Evolutionary conservation across 768 basidiomycete species (phyloP), one percentile per base, ranked within the genome.

Genomic region (Asterophora lycoperdoides): DNA sequence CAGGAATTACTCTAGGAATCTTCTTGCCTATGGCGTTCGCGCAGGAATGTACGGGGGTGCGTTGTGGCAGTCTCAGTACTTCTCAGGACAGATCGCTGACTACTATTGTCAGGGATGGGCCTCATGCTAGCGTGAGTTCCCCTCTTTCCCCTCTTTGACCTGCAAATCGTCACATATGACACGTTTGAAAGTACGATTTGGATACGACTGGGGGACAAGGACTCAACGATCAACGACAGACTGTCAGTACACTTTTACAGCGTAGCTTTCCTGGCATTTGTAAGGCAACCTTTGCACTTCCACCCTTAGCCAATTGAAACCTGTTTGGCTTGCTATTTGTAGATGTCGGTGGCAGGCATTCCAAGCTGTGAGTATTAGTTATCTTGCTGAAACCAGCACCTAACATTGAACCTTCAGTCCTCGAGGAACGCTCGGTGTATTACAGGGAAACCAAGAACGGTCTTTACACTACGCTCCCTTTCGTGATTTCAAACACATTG

Each of bases 331-430:
- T 49, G 30, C 38, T 9, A 18, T 29, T 3, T 39, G 0, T 46
- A 74, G 73, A 80, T 81, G 78, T 74, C 74, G 11, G 80, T 83
- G 3, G 79, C 80, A 18, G 80, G 80, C 15, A 81, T 83, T 34
- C 81, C 80, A 2, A 60, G 73, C 20, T 81, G 72, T 73, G 52
- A 36, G 68, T 55, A 3, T 18, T 35, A 17, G 9, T 15, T 8
- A 15, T 10, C 15, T 20, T 23, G 4, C 23, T 11, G 15, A 8
- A 14, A 4, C 23, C 18, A 9, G n/a, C 17, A 3, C 35, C 26
- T 11, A 36, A 19, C 39, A 11, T n/a, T 4, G 11, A 19, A 13
- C 4, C 33, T n/a, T n/a, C 54, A 74, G 73, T 78, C 61, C 67
- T 83, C 17, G 80, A 83, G 56, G 79, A 83, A 58, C 74, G 80